These are phyloP conservation scores for Leccinum fuscescens DNA, from an alignment of 1,284 basidiomycete species.

Conservation along the genomic window DNA sequence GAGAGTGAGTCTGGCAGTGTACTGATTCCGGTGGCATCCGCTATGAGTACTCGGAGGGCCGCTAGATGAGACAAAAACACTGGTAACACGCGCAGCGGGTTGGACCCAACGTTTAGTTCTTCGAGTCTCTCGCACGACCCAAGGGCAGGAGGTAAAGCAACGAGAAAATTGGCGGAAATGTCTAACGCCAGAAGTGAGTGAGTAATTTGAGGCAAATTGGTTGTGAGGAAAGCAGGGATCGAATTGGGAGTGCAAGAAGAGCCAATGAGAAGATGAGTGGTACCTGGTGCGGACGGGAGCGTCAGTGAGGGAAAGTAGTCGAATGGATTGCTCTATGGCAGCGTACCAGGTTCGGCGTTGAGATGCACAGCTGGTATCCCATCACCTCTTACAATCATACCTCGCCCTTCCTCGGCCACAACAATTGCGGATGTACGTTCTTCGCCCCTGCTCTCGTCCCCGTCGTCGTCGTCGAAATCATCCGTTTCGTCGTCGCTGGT, in stretches of 20 bases:
- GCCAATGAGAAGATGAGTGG: conserved; percentile 85
- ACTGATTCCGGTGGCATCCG: conserved; percentile 81
- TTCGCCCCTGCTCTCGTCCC: conserved; percentile 44
- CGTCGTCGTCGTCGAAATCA: conserved; percentile 57
- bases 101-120: conserved; percentile 91
- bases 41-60: conserved; percentile 83
- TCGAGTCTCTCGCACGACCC: conserved; percentile 79
- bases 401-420: conserved; percentile 78
- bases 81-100: conserved; percentile 83
- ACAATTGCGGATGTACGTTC: conserved; percentile 74
- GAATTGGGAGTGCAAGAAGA: conserved; percentile 74
- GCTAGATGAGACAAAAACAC: conserved; percentile 75
- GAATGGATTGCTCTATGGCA: neutral
- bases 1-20: conserved; percentile 71
- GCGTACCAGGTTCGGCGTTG: conserved; percentile 66
- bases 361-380: conserved; percentile 59
- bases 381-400: conserved; percentile 72
- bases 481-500: conserved; percentile 74
- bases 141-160: conserved; percentile 77
- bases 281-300: conserved; percentile 48
- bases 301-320: conserved; percentile 5
- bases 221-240: conserved; percentile 71
- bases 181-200: conserved; percentile 84
- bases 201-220: conserved; percentile 66
- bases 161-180: conserved; percentile 84